Conservation (phyloP, 495 filamentous ascomycete species). For the Talaromyces nanjingensis region DNA sequence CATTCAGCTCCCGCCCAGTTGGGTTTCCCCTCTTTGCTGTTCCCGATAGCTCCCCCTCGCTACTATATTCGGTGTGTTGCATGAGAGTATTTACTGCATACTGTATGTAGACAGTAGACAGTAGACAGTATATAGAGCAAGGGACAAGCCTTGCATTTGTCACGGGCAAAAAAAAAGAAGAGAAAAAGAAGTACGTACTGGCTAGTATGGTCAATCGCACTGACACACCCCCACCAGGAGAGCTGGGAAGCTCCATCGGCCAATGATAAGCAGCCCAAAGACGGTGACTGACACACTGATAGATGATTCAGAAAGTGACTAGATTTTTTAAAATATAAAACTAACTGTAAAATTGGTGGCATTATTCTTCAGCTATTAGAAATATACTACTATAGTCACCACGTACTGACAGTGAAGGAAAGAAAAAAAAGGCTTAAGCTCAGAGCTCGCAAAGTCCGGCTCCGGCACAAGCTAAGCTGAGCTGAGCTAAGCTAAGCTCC, state of each 20-base stretch:
- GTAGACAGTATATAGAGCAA: background rate
- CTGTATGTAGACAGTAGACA: too few species aligned
- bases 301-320: too few species aligned
- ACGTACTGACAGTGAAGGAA: background rate
- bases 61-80: background rate
- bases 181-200: background rate
- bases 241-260: background rate
- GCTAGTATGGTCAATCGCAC: background rate
- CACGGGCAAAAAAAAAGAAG: background rate
- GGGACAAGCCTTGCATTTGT: background rate
- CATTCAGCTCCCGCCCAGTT: constrained; percentile 4
- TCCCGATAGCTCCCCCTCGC: background rate
- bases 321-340: too few species aligned
- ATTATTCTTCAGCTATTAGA: background rate
- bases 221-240: constrained; percentile 2
- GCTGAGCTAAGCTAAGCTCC: constrained; percentile 4
- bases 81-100: background rate
- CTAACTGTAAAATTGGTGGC: too few species aligned
- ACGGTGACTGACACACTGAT: background rate
- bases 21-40: background rate
- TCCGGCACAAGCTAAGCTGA: background rate
- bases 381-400: too few species aligned
- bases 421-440: background rate
- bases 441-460: background rate
- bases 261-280: constrained; percentile 1